Evolutionary conservation across 768 basidiomycete genomes (phyloP), one percentile per base, ranked within the genome.

Genomic region (Tricholoma terreum): DNA sequence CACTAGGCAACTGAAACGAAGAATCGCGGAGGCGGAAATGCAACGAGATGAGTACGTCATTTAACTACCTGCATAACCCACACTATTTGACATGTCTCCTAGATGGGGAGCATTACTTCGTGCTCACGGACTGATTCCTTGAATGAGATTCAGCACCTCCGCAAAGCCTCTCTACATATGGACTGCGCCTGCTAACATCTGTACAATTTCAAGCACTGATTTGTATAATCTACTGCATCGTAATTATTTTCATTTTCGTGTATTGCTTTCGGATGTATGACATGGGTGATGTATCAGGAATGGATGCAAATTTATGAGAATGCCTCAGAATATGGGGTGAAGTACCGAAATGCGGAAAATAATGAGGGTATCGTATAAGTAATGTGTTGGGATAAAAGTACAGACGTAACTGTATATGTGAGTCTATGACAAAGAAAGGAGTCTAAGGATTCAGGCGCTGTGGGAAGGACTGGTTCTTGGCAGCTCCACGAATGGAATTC

Each of bases 1-100:
- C 40, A 10, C 17, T 63, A 92, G 91, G 45, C 79, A 84, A 70
- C 71, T 93, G 33, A 90, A 86, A 69, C 82, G 84, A 58, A 84
- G 80, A 58, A 65, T 94, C 52, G 80, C 84, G 40, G 89, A 92
- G 69, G 67, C 80, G 33, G 88, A 92, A 69, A 73, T 85, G 63
- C 86, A 93, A 69, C 82, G 84, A 57, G 88, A 92, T 70, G 89
- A 93, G 90, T 94, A 68, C 64, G 88, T 79, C 31, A 31, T 51
- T 38, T 56, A 31, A 46, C n/a, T 52, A 34, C 57, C n/a, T 19
- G 35, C 53, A 49, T 15, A 45, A 52, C 17, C 52, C 36, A 10
- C 50, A 27, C n/a, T 21, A 15, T 64, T n/a, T 63, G 51, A 60
- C 63, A 59, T 55, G 35, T 50, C 40, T 59, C 54, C 33, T 55